Conservation (phyloP, 2,329 filamentous ascomycete genomes). For the Calonectria naviculata region DNA sequence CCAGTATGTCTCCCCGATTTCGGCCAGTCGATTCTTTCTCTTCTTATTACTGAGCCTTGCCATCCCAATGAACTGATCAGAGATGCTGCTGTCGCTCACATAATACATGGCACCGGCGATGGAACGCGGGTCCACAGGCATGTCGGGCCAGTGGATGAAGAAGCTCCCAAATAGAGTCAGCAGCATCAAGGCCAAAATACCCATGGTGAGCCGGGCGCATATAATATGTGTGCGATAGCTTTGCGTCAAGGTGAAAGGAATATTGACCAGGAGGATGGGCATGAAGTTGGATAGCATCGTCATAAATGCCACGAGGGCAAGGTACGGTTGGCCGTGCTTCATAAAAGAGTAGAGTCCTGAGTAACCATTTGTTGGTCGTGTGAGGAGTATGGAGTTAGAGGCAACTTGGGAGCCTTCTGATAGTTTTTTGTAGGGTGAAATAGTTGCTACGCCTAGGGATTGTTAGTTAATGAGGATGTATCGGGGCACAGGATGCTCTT, state of each 20-base stretch:
- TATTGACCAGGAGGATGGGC: constrained; percentile 59
- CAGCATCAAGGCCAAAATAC: constrained; percentile 55
- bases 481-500: background rate
- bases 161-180: constrained; percentile 51
- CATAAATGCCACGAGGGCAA: constrained; percentile 52
- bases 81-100: constrained; percentile 33
- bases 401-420: constrained; percentile 44
- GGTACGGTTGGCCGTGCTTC: constrained; percentile 48
- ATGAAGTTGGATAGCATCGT: constrained; percentile 59
- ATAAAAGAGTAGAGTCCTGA: constrained; percentile 48
- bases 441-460: constrained; percentile 49
- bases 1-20: constrained; percentile 4
- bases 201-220: constrained; percentile 53
- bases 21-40: background rate
- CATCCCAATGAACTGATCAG: background rate
- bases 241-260: constrained; percentile 57
- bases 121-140: constrained; percentile 58
- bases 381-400: constrained; percentile 52
- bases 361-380: constrained; percentile 56
- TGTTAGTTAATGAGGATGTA: background rate
- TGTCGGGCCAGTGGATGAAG: constrained; percentile 52
- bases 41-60: background rate
- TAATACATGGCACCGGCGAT: constrained; percentile 58
- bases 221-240: constrained; percentile 49
- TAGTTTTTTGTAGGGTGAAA: constrained; percentile 56